Percentiles rank a stretch among this genome's conserved stretches.
phyloP scores from a whole-genome alignment of 805 yeast species.

The Spathaspora passalidarum region DNA sequence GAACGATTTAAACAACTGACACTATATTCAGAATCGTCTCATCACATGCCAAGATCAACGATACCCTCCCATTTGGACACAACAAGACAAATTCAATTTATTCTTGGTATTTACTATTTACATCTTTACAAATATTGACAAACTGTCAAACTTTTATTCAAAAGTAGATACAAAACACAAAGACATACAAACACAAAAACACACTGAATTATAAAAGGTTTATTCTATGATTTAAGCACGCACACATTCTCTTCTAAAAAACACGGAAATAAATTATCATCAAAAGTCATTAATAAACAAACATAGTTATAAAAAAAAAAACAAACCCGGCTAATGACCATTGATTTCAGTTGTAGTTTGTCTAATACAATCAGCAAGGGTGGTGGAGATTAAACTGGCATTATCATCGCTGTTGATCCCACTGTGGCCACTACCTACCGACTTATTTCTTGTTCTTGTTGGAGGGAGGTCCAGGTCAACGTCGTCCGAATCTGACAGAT shows the following conservation, averaged over 20 bases:
- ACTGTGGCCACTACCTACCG: constrained; percentile 9
- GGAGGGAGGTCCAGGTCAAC: constrained; percentile 6
- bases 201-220: background rate
- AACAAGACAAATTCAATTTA: too few species aligned
- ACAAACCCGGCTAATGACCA: constrained; percentile 2
- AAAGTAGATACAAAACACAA: background rate
- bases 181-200: background rate
- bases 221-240: background rate
- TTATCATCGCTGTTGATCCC: constrained; percentile 19
- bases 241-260: background rate
- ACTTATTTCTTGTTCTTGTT: constrained; percentile 7
- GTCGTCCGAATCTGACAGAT: constrained; percentile 24
- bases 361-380: constrained; percentile 40
- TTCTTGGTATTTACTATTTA: too few species aligned
- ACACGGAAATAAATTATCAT: background rate
- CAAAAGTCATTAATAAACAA: background rate
- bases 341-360: constrained; percentile 35
- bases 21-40: too few species aligned
- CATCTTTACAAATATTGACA: background rate
- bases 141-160: background rate
- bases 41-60: too few species aligned
- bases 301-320: background rate
- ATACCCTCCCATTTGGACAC: too few species aligned
- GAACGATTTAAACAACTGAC: too few species aligned
- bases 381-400: constrained; percentile 35